These are phyloP conservation scores for Exophiala sp. DNA, from an alignment of 2,329 filamentous ascomycete species.

Conservation along the genomic window DNA sequence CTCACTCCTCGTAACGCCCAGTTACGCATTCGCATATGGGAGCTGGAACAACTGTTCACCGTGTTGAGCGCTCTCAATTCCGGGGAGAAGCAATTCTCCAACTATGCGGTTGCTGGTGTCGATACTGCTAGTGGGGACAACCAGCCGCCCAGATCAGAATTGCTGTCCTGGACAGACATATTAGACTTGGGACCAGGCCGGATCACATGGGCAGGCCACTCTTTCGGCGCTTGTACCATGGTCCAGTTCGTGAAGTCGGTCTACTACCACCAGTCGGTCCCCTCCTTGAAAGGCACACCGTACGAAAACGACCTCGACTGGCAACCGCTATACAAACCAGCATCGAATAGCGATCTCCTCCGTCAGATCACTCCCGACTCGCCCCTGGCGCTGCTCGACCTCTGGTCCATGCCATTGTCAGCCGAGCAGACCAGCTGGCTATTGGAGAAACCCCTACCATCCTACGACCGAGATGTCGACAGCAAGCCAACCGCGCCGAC, in stretches of 20 bases:
- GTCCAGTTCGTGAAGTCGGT: conserved; percentile 74
- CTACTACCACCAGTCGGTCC: conserved; percentile 49
- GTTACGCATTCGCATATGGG: conserved; percentile 70
- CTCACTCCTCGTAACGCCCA: conserved; percentile 64
- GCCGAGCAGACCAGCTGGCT: conserved; percentile 58
- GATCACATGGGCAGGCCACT: conserved; percentile 72
- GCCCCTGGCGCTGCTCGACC: conserved; percentile 65
- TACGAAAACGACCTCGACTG: conserved; percentile 26
- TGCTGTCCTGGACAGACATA: conserved; percentile 31
- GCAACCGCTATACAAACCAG: conserved; percentile 59
- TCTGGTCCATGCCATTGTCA: conserved; percentile 71
- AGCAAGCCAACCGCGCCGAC: conserved; percentile 35
- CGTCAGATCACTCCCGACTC: conserved; percentile 63
- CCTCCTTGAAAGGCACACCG: conserved; percentile 28
- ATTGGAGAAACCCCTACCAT: conserved; percentile 66
- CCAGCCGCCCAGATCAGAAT: conserved; percentile 17
- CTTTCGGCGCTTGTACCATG: conserved; percentile 69
- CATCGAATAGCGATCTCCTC: conserved; percentile 50
- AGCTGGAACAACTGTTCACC: conserved; percentile 65
- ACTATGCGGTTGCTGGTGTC: too few relatives aligned
- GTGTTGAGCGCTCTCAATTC: conserved; percentile 61
- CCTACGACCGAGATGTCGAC: conserved; percentile 48
- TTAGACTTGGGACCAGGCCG: conserved; percentile 67
- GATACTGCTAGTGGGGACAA: not conserved
- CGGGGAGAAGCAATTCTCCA: conserved; percentile 41